phyloP scores from a whole-genome alignment of 2,329 filamentous ascomycete genomes.

The Didymella lethalis region DNA sequence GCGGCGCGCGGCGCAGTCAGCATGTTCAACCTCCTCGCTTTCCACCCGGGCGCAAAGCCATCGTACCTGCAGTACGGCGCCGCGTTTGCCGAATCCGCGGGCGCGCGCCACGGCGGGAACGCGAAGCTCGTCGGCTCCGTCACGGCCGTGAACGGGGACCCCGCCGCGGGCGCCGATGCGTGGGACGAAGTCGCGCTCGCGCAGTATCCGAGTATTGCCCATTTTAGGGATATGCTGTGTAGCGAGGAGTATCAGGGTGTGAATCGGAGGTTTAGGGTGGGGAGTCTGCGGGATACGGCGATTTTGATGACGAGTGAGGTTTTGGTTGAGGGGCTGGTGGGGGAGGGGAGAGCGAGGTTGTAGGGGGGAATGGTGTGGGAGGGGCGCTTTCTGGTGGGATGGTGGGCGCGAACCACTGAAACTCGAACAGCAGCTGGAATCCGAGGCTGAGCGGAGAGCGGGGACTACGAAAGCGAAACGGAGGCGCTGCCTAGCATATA shows the following conservation, averaged over 20 bases:
- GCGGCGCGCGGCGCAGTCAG: constrained; percentile 58
- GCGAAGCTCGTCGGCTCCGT: constrained; percentile 66
- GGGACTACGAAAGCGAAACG: too few relatives aligned
- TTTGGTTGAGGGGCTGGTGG: constrained; percentile 37
- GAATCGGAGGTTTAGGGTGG: constrained; percentile 62
- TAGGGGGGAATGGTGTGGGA: background rate
- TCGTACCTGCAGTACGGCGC: constrained; percentile 66
- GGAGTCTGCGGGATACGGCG: constrained; percentile 61
- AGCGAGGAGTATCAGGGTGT: constrained; percentile 66
- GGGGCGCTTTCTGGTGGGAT: background rate
- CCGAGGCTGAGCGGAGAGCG: too few relatives aligned
- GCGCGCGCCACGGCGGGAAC: constrained; percentile 61
- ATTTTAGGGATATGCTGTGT: constrained; percentile 69
- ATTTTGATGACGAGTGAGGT: constrained; percentile 64
- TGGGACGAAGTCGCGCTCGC: constrained; percentile 73
- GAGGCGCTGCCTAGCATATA: too few relatives aligned
- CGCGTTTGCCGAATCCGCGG: constrained; percentile 61
- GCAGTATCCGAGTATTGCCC: constrained; percentile 68
- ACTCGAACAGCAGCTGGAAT: too few relatives aligned
- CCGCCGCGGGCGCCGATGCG: background rate
- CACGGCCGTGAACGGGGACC: background rate
- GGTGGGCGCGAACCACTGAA: too few relatives aligned
- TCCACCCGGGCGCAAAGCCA: constrained; percentile 60
- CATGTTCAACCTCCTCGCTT: constrained; percentile 71
- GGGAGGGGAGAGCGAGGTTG: constrained; percentile 22